A percentile compares a stretch with the other conserved stretches of the same genome.
Conservation (phyloP, 2,329 filamentous ascomycete species). For the Juglanconis sp. region DNA sequence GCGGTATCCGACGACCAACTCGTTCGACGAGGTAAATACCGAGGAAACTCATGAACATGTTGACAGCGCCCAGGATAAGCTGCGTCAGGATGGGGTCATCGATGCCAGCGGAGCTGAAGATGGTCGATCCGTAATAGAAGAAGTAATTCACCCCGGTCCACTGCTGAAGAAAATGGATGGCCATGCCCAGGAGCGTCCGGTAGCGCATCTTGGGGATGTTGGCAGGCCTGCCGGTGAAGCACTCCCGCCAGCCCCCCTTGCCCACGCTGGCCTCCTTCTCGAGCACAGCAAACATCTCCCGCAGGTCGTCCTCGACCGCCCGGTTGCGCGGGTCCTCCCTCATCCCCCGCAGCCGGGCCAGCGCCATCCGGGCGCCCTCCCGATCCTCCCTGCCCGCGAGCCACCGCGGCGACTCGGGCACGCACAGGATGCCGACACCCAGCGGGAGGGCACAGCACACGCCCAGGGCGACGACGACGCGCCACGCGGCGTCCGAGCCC, state of each 20-base stretch:
- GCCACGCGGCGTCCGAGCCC: constrained; percentile 49
- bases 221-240: constrained; percentile 50
- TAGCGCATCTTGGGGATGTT: constrained; percentile 54
- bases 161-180: constrained; percentile 64
- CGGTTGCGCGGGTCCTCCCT: constrained; percentile 36
- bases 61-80: constrained; percentile 67
- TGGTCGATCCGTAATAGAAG: constrained; percentile 61
- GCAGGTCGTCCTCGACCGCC: constrained; percentile 49
- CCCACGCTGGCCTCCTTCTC: constrained; percentile 42
- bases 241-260: constrained; percentile 53
- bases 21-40: constrained; percentile 67
- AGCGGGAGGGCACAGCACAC: constrained; percentile 50
- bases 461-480: constrained; percentile 56
- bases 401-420: constrained; percentile 58
- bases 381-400: constrained; percentile 45
- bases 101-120: constrained; percentile 65
- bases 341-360: constrained; percentile 51
- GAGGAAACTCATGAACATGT: constrained; percentile 63
- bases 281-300: constrained; percentile 48
- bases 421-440: constrained; percentile 47
- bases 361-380: constrained; percentile 46
- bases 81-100: constrained; percentile 63
- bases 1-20: constrained; percentile 62
- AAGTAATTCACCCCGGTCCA: constrained; percentile 59
- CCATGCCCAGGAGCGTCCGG: constrained; percentile 60